These are phyloP conservation scores for Cicer yamashitae DNA, from an alignment of 306 rosid species.

Conservation along the genomic window DNA sequence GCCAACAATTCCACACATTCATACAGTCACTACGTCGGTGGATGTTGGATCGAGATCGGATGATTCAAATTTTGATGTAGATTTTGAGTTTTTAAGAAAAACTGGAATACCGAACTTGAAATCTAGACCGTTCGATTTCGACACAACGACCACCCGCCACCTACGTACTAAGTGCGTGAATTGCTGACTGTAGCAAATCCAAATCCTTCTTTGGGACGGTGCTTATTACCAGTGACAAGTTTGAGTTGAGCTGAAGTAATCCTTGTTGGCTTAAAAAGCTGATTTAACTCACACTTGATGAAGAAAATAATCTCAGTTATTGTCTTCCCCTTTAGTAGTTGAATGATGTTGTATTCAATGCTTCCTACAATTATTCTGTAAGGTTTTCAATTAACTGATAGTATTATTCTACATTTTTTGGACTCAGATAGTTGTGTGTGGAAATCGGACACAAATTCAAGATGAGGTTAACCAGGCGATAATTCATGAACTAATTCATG, in stretches of 20 bases:
- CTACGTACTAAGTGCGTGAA: no score
- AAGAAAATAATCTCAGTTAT: neutral
- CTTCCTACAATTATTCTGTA: neutral
- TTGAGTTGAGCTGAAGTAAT: neutral
- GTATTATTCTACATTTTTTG: conserved; percentile 30
- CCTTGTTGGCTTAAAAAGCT: conserved; percentile 2
- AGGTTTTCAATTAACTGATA: conserved; percentile 26
- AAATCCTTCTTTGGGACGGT: no score
- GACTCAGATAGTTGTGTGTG: conserved; percentile 72
- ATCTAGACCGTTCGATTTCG: no score
- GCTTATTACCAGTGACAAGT: neutral
- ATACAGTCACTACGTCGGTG: no score
- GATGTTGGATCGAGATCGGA: no score
- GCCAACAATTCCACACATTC: no score
- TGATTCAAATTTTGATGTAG: no score
- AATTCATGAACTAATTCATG: conserved; percentile 89
- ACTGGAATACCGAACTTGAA: no score
- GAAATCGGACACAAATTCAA: conserved; percentile 64
- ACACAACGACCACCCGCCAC: no score
- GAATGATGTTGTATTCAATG: neutral
- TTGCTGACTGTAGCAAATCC: no score
- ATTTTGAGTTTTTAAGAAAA: no score
- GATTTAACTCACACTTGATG: neutral
- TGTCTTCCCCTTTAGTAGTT: neutral
- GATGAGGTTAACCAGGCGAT: conserved; percentile 85